Conservation (phyloP, 2,329 filamentous ascomycete genomes). For the Colletotrichum tropicicola region DNA sequence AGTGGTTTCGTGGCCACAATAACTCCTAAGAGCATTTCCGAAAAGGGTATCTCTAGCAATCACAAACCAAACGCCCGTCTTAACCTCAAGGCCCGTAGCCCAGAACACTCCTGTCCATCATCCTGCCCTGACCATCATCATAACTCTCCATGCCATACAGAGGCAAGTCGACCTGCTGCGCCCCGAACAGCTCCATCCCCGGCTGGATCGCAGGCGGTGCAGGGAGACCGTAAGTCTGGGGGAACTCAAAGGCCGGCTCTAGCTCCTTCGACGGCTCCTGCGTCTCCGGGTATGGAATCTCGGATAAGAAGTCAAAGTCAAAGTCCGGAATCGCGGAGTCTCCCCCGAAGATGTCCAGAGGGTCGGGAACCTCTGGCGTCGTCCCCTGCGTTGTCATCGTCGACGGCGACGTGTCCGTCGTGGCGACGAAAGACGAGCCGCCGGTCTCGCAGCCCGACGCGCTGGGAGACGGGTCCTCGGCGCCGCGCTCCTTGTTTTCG, state of each 20-base stretch:
- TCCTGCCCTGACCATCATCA: not conserved
- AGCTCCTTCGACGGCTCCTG: not conserved
- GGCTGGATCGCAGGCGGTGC: not conserved
- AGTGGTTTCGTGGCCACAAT: too few relatives aligned
- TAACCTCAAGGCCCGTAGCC: not conserved
- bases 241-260: not conserved
- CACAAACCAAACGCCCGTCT: not conserved
- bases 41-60: not conserved
- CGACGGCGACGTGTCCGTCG: constrained; percentile 14
- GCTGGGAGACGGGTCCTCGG: not conserved
- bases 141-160: not conserved
- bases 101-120: not conserved
- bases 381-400: constrained; percentile 16
- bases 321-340: constrained; percentile 15
- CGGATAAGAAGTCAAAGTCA: constrained; percentile 8
- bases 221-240: not conserved
- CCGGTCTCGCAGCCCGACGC: not conserved
- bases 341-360: constrained; percentile 10
- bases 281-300: not conserved
- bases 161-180: not conserved
- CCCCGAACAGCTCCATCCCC: not conserved
- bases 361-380: constrained; percentile 21
- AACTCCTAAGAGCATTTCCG: too few relatives aligned
- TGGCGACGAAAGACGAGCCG: not conserved
- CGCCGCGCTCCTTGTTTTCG: constrained; percentile 2